These are phyloP conservation scores for Ophiostoma populinum DNA, from an alignment of 2,329 filamentous ascomycete genomes.

Conservation along the genomic window DNA sequence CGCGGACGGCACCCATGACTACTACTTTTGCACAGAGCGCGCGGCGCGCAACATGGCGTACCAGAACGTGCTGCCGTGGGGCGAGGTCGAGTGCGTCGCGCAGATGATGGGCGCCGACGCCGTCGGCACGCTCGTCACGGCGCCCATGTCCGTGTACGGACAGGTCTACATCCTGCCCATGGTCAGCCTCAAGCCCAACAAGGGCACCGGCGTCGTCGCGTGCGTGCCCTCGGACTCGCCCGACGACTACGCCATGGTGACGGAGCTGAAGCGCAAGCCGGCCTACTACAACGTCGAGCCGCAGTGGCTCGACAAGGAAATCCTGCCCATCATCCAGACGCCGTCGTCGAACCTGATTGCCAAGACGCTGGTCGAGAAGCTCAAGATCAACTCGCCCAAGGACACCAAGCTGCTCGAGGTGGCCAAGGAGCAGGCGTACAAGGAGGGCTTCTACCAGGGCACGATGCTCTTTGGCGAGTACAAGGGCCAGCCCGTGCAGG, in stretches of 20 bases:
- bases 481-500: constrained; percentile 71
- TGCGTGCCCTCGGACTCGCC: constrained; percentile 91
- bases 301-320: constrained; percentile 87
- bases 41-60: constrained; percentile 93
- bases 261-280: constrained; percentile 82
- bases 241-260: constrained; percentile 81
- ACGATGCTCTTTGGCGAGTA: constrained; percentile 77
- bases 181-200: constrained; percentile 80
- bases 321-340: constrained; percentile 76
- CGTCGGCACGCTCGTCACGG: constrained; percentile 75
- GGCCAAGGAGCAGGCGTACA: constrained; percentile 93
- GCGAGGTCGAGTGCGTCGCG: constrained; percentile 46
- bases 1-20: constrained; percentile 42
- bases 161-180: constrained; percentile 83
- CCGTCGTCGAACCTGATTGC: constrained; percentile 70
- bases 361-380: constrained; percentile 66
- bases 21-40: constrained; percentile 39
- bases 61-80: constrained; percentile 67
- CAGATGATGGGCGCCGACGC: constrained; percentile 64
- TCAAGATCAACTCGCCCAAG: constrained; percentile 95
- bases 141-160: constrained; percentile 73
- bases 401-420: constrained; percentile 79
- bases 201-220: constrained; percentile 93
- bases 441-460: constrained; percentile 94
- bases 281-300: constrained; percentile 94